Evolutionary conservation across 805 yeast species (phyloP).

Genomic region (Pichia eremophila): DNA sequence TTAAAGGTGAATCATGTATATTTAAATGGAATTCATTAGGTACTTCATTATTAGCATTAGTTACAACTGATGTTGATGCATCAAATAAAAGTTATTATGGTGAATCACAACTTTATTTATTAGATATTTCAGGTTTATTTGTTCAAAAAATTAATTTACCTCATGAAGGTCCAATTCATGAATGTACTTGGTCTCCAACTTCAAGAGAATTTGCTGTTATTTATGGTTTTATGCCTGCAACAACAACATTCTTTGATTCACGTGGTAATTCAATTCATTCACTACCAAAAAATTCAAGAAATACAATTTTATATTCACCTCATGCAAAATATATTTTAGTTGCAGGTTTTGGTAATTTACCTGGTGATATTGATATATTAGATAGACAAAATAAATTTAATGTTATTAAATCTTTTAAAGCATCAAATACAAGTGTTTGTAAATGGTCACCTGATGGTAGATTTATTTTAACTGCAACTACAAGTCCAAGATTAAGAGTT

Average conservation of each 20-base stretch:
- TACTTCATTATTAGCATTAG: conserved; percentile 85
- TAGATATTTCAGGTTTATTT: conserved; percentile 88
- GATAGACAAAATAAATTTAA: conserved; percentile 83
- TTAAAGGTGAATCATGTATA: conserved; percentile 91
- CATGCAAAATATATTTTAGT: conserved; percentile 85
- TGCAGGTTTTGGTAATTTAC: conserved; percentile 97
- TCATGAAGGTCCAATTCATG: conserved; percentile 95
- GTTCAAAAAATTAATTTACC: conserved; percentile 82
- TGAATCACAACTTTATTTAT: conserved; percentile 81
- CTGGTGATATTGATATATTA: conserved; percentile 90
- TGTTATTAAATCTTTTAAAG: conserved; percentile 75
- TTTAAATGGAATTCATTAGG: conserved; percentile 93
- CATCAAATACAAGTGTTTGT: conserved; percentile 91
- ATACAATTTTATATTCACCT: conserved; percentile 86
- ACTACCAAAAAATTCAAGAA: conserved; percentile 79
- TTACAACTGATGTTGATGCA: conserved; percentile 92
- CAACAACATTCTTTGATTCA: conserved; percentile 88
- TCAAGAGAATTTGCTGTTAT: conserved; percentile 96
- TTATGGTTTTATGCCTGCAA: conserved; percentile 96
- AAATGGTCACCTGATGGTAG: conserved; percentile 98
- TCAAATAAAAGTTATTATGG: conserved; percentile 94
- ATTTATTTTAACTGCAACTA: conserved; percentile 87
- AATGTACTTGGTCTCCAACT: conserved; percentile 93
- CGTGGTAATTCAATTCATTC: conserved; percentile 82
- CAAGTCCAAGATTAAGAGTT: conserved; percentile 92